Base-by-base conservation (phyloP, 306 rosid species). In the Nissolia schottii region DNA sequence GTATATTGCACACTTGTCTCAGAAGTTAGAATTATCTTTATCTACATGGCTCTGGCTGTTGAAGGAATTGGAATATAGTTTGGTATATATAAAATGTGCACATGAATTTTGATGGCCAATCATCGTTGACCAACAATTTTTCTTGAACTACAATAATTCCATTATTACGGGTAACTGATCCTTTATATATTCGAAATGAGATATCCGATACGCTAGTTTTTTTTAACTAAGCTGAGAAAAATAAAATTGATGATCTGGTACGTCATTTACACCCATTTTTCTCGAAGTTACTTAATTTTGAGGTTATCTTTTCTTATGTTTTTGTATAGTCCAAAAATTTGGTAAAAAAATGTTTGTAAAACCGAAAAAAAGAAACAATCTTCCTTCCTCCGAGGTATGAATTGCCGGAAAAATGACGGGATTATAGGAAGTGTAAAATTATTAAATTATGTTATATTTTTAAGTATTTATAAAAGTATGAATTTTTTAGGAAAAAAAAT, bases 71-170 rank as follows among this genome's bases (percentile, higher is more conserved):
- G 37, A 28, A 16, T 55, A 35, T 35, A 45, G 27, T 23, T 4
- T 9, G 38, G 22, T 5, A 67, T 11, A 54, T 31, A 20, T n/a
- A n/a, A n/a, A n/a, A n/a, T n/a, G n/a, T 37, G 49, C 45, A 35
- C 4, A 19, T 40, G 7, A 50, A 41, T 69, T 76, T 29, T n/a
- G 29, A 53, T 41, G 41, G 16, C 45, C n/a, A 61, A 40, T 50
- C 51, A 73, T 59, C 59, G 60, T 37, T 15, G 55, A 50, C 71
- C 53, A 73, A 48, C 56, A 25, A 13, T 10, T 59, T 68, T 46
- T 24, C 15, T 32, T 67, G 46, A 20, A 24, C 60, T 46, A 35
- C 35, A 71, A n/a, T 7, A 56, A 62, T 62, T 46, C 31, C 20
- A 56, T 32, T 31, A 31, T 25, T 6, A 13, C 35, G 22, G 25